These are phyloP conservation scores for Coniochaeta sp. DNA, from an alignment of 2,329 filamentous ascomycete species.

Conservation along the genomic window DNA sequence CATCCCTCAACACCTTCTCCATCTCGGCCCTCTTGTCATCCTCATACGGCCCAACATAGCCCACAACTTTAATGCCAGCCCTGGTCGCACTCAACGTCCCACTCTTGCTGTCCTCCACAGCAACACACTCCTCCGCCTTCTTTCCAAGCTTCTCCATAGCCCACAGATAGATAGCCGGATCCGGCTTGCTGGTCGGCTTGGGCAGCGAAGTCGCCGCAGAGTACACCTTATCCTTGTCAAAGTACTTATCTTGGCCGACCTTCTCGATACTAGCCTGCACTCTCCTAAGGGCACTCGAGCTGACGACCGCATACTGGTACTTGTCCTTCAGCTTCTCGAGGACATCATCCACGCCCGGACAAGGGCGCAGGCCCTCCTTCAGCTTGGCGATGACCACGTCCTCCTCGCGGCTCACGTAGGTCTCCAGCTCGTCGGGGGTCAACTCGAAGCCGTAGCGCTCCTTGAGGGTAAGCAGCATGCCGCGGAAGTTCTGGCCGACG, in stretches of 20 bases:
- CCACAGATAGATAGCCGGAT: slow-evolving; percentile 80
- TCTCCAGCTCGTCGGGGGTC: slow-evolving; percentile 58
- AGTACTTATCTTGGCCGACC: slow-evolving; percentile 73
- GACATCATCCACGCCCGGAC: slow-evolving; percentile 59
- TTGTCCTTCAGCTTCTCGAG: slow-evolving; percentile 59
- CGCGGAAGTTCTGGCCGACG: slow-evolving; percentile 90
- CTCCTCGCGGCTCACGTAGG: slow-evolving; percentile 70
- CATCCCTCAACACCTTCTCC: slow-evolving; percentile 50
- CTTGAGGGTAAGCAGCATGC: slow-evolving; percentile 76
- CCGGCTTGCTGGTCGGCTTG: slow-evolving; percentile 80
- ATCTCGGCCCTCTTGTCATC: slow-evolving; percentile 56
- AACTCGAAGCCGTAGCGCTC: slow-evolving; percentile 69
- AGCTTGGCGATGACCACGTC: slow-evolving; percentile 79
- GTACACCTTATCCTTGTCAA: slow-evolving; percentile 68
- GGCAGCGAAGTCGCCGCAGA: slow-evolving; percentile 72
- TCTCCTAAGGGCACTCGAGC: slow-evolving; percentile 64
- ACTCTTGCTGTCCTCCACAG: slow-evolving; percentile 84
- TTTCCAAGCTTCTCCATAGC: slow-evolving; percentile 68
- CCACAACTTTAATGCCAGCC: slow-evolving; percentile 73
- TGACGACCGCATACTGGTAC: slow-evolving; percentile 74
- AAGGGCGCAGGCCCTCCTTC: slow-evolving; percentile 57
- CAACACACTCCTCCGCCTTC: slow-evolving; percentile 63
- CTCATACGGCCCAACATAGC: slow-evolving; percentile 75
- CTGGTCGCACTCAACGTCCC: slow-evolving; percentile 67
- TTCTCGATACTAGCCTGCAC: slow-evolving; percentile 73